A percentile compares a stretch with the other conserved stretches of the same genome.
Conservation (phyloP, 345 rosid species). For the Xanthoceras sorbifolium region DNA sequence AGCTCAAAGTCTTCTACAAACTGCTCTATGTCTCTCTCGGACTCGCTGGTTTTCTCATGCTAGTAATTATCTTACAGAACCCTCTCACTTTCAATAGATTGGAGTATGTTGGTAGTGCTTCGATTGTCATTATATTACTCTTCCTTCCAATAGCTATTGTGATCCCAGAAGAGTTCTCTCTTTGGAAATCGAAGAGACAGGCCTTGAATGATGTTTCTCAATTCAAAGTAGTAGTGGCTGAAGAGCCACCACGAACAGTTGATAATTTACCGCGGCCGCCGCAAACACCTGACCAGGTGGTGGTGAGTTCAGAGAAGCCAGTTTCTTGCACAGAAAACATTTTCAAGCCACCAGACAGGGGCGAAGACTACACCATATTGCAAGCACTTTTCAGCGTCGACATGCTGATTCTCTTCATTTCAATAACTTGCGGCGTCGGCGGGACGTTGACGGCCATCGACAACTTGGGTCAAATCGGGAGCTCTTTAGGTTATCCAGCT, state of each 20-base stretch:
- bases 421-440: slow-evolving; percentile 26
- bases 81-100: slow-evolving; percentile 21
- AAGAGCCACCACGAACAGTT: slow-evolving; percentile 8
- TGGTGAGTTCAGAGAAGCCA: not conserved
- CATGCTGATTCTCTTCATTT: slow-evolving; percentile 26
- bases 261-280: slow-evolving; percentile 6
- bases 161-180: slow-evolving; percentile 22
- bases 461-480: slow-evolving; percentile 26
- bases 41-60: slow-evolving; percentile 40
- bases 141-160: slow-evolving; percentile 31
- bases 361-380: slow-evolving; percentile 26
- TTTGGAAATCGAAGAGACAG: slow-evolving; percentile 22
- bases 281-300: not conserved
- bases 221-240: slow-evolving; percentile 19
- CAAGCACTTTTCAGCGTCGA: slow-evolving; percentile 30
- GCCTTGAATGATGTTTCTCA: slow-evolving; percentile 11
- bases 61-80: slow-evolving; percentile 35
- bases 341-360: slow-evolving; percentile 26
- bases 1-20: slow-evolving; percentile 32
- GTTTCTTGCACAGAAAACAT: slow-evolving; percentile 18
- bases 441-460: slow-evolving; percentile 28
- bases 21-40: slow-evolving; percentile 38
- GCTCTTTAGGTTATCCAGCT: slow-evolving; percentile 23
- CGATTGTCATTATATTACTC: slow-evolving; percentile 25
- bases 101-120: slow-evolving; percentile 24